phyloP scores from a whole-genome alignment of 192 early-diverging fungal species.

The Mortierella antarctica region DNA sequence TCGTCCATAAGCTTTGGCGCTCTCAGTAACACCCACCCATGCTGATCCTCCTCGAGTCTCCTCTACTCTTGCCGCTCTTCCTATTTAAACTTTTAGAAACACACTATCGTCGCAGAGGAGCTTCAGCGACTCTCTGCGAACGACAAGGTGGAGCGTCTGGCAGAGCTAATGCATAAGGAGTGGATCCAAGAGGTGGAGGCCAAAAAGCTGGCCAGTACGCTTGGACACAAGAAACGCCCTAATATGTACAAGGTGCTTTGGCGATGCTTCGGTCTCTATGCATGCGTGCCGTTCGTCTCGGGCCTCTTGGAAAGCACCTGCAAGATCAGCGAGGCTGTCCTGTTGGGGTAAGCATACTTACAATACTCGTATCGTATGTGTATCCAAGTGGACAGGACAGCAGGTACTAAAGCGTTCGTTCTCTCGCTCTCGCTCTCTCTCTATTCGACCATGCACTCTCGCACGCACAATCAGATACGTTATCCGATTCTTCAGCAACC shows the following conservation, averaged over 20 bases:
- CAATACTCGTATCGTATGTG: no score
- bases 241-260: conserved; percentile 38
- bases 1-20: neutral
- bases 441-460: no score
- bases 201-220: conserved; percentile 6
- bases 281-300: conserved; percentile 25
- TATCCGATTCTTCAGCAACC: conserved; percentile 45
- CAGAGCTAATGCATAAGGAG: conserved; percentile 26
- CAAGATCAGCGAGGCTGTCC: conserved; percentile 56
- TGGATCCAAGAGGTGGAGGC: conserved; percentile 43
- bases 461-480: conserved; percentile 19
- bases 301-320: conserved; percentile 41
- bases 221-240: conserved; percentile 23
- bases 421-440: neutral
- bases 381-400: no score
- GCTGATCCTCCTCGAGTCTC: neutral
- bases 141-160: conserved; percentile 42
- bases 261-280: conserved; percentile 49
- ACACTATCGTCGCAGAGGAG: conserved; percentile 41
- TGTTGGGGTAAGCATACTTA: conserved; percentile 45
- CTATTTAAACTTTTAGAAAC: conserved; percentile 6
- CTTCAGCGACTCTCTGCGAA: conserved; percentile 37
- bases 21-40: neutral
- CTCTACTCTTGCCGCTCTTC: no score
- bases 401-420: neutral